Percentiles rank a stretch among this genome's conserved stretches.
Evolutionary conservation across 768 basidiomycete species (phyloP).

Genomic region (Leccinellum albellum): DNA sequence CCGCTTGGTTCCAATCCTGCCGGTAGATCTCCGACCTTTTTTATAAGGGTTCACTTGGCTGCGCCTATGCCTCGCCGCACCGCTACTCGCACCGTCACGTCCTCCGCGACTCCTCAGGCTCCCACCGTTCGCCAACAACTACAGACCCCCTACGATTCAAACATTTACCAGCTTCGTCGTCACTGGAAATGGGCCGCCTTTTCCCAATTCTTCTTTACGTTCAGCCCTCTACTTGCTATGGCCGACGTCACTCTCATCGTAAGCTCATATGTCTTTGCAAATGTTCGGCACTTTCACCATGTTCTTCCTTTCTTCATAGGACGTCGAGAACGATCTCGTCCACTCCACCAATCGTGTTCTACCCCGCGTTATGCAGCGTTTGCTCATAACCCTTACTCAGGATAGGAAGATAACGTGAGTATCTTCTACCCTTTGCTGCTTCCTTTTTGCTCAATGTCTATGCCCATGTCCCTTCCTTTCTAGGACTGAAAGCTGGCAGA

Average conservation of each 20-base stretch:
- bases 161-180: conserved; percentile 57
- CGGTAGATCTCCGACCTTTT: conserved; percentile 36
- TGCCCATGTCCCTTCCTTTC: conserved; percentile 11
- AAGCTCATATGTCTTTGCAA: conserved; percentile 22
- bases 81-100: conserved; percentile 36
- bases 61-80: conserved; percentile 58
- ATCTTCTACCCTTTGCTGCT: conserved; percentile 15
- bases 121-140: conserved; percentile 25
- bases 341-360: conserved; percentile 56
- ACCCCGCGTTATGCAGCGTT: conserved; percentile 69
- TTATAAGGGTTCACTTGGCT: conserved; percentile 35
- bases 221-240: conserved; percentile 68
- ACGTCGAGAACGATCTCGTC: conserved; percentile 74
- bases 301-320: conserved; percentile 39
- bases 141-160: conserved; percentile 30
- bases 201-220: conserved; percentile 86
- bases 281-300: conserved; percentile 1
- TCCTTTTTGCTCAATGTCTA: conserved; percentile 15
- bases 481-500: conserved; percentile 78
- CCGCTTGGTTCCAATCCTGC: conserved; percentile 22
- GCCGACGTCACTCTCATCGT: conserved; percentile 67
- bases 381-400: conserved; percentile 71
- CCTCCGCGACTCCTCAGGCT: conserved; percentile 29
- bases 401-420: conserved; percentile 78
- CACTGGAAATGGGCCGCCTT: conserved; percentile 95